Base-by-base conservation (phyloP, 129 eudicot genomes). In the Calendula officinalis region DNA sequence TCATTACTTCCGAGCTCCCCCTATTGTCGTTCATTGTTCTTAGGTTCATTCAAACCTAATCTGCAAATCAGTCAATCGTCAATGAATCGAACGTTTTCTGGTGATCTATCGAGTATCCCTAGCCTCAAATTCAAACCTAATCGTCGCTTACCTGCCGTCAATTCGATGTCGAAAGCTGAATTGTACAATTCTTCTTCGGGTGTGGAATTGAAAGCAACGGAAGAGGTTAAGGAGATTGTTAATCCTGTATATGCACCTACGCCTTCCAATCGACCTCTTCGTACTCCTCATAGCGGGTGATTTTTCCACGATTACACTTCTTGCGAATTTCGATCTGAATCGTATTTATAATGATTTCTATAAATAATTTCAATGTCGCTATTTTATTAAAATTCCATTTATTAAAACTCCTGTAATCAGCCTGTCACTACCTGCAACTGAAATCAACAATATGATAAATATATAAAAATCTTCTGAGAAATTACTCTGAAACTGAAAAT, bases 211-310 rank as follows among this genome's bases (percentile, higher is more conserved):
- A 11, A 38, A 5, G 39, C 27, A 3, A 13, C 59, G 13, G 44
- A 66, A 56, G 64, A 70, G 56, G 7, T 32, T 33, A 56, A 60
- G 68, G 77, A 53, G 75, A 54, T 69, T 37, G 72, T 75, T 7
- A 71, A 62, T 56, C 95, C 95, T 49, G 56, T 81, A 14, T 90
- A 86, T 68, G 64, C n/a, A 7, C 95, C 87, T 32, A 91, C 96
- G 17, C 94, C 94, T 53, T 54, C 77, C 14, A 74, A 91, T 78
- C 94, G 97, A 43, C 43, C 71, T 13, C 84, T 82, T 66, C 94
- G 97, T 56, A 84, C 97, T 40, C 97, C 96, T 82, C 96, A 91
- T 54, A 91, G 97, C 86, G 97, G 97, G 97, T 89, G 56, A 60
- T 30, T 49, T 36, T 11, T 60, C 12, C n/a, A 5, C 12, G n/a